Evolutionary conservation across 2,329 filamentous ascomycete genomes (phyloP).

Genomic region (Claviceps arundinis): DNA sequence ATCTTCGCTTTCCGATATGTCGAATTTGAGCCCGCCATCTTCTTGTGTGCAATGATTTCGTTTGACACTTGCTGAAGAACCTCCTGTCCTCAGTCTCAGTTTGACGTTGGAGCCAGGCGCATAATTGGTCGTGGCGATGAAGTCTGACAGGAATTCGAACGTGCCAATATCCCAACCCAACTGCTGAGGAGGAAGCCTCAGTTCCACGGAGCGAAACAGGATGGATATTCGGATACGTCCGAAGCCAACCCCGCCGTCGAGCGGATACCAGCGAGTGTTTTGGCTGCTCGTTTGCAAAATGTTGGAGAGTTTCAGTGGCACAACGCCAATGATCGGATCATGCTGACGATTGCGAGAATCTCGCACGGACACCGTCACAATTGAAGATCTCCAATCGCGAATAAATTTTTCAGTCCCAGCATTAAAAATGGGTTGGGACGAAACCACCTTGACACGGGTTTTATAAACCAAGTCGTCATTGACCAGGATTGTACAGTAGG

Average conservation of each 20-base stretch:
- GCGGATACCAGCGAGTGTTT: conserved; percentile 83
- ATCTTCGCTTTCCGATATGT: conserved; percentile 30
- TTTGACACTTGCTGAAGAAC: conserved; percentile 59
- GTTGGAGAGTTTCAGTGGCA: conserved; percentile 77
- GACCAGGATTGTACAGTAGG: conserved; percentile 83
- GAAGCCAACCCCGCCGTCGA: conserved; percentile 87
- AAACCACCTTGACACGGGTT: conserved; percentile 87
- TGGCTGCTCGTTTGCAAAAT: conserved; percentile 81
- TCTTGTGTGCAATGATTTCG: conserved; percentile 49
- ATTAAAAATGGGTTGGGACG: conserved; percentile 92
- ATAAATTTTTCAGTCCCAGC: conserved; percentile 88
- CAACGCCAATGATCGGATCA: conserved; percentile 85
- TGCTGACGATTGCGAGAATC: conserved; percentile 84
- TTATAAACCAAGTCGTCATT: conserved; percentile 88
- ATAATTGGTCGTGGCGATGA: conserved; percentile 52
- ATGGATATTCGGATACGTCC: conserved; percentile 80
- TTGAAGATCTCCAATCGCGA: conserved; percentile 79
- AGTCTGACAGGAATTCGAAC: conserved; percentile 69
- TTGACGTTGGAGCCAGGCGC: conserved; percentile 54
- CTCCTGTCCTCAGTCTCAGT: conserved; percentile 70
- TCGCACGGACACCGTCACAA: conserved; percentile 78
- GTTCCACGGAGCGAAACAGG: conserved; percentile 80
- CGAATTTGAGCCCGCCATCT: conserved; percentile 36
- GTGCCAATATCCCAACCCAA: conserved; percentile 93
- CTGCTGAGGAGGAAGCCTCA: conserved; percentile 69